Conservation (phyloP, 495 filamentous ascomycete genomes). For the Patellaria atrata region DNA sequence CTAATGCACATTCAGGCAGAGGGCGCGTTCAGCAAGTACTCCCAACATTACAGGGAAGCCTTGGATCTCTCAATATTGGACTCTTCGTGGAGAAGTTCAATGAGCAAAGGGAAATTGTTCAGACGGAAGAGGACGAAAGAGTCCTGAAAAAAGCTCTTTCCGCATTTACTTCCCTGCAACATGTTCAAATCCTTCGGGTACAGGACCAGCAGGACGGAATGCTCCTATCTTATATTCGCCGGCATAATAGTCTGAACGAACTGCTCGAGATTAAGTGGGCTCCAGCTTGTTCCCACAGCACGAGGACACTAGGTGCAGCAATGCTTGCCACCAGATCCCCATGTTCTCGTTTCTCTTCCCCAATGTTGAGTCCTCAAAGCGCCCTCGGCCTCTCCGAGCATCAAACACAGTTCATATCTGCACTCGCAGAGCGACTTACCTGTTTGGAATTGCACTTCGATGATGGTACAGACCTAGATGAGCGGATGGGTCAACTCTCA, state of each 20-base stretch:
- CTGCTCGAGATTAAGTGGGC: conserved; percentile 43
- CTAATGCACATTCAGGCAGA: conserved; percentile 22
- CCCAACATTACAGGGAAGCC: conserved; percentile 17
- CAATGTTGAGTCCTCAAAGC: conserved; percentile 49
- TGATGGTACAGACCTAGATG: conserved; percentile 38
- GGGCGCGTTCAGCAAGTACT: conserved; percentile 24
- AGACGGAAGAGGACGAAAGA: conserved; percentile 27
- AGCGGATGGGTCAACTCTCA: conserved; percentile 41
- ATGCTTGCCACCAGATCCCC: conserved; percentile 40
- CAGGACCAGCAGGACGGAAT: conserved; percentile 43
- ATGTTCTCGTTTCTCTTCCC: conserved; percentile 46
- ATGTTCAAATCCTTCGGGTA: conserved; percentile 50
- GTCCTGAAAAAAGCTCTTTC: conserved; percentile 41
- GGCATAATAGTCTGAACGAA: conserved; percentile 21
- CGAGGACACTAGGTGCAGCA: conserved; percentile 42
- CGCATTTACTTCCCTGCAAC: conserved; percentile 45
- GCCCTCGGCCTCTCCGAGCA: conserved; percentile 35
- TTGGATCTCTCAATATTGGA: conserved; percentile 25
- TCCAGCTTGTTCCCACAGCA: conserved; percentile 46
- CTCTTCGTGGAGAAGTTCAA: conserved; percentile 28
- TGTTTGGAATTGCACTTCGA: conserved; percentile 38
- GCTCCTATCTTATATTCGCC: conserved; percentile 33
- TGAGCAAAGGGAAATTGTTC: conserved; percentile 32
- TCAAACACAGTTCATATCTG: conserved; percentile 34
- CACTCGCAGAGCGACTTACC: conserved; percentile 41